Evolutionary conservation across 306 rosid genomes (phyloP).

Genomic region (Canavalia ensiformis): DNA sequence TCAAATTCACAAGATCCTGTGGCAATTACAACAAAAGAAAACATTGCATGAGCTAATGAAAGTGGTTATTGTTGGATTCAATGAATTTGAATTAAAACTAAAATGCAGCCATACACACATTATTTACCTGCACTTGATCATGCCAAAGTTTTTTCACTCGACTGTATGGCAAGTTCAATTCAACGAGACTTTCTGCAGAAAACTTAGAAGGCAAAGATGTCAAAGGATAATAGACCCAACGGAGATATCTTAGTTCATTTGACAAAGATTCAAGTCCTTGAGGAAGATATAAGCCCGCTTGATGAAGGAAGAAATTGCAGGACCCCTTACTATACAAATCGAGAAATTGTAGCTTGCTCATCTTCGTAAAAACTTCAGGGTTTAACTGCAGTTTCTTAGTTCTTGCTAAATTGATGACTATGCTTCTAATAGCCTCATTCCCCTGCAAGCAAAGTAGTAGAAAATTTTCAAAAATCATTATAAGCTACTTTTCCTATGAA

Average conservation of each 20-base stretch:
- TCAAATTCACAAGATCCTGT: slow-evolving; percentile 39
- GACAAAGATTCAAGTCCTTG: slow-evolving; percentile 38
- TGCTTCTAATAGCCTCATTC: slow-evolving; percentile 37
- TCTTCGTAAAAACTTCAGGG: slow-evolving; percentile 30
- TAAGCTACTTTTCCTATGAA: not conserved
- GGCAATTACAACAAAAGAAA: not conserved
- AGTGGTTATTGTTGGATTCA: not conserved
- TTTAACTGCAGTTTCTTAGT: not conserved
- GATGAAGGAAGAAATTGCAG: not conserved
- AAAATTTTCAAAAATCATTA: not conserved
- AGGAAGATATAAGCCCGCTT: slow-evolving; percentile 15
- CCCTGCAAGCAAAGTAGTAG: slow-evolving; percentile 32
- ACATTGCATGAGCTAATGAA: not conserved
- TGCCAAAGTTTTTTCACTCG: slow-evolving; percentile 44
- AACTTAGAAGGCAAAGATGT: slow-evolving; percentile 44
- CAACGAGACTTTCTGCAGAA: slow-evolving; percentile 35
- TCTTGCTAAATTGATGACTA: slow-evolving; percentile 22
- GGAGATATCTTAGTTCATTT: slow-evolving; percentile 21
- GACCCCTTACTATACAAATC: not conserved
- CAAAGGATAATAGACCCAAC: slow-evolving; percentile 47
- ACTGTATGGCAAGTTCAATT: slow-evolving; percentile 34
- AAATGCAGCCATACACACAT: not conserved
- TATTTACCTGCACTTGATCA: slow-evolving; percentile 26
- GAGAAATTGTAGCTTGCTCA: slow-evolving; percentile 37
- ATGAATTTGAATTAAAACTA: not conserved